Conservation (phyloP, 768 basidiomycete species). For the Termitomyces eurrhizus region DNA sequence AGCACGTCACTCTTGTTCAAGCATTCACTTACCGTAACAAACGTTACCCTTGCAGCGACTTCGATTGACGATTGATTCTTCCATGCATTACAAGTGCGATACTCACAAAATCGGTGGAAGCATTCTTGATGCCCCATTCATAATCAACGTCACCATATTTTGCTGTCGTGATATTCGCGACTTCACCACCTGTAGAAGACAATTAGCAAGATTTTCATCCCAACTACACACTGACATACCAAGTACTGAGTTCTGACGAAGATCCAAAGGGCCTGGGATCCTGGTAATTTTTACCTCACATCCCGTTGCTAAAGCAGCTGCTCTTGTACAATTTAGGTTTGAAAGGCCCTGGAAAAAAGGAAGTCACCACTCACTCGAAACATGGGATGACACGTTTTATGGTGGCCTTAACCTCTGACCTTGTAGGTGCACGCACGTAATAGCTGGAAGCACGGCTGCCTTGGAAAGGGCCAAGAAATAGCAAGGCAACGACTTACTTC, state of each 20-base stretch:
- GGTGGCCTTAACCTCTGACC: constrained; percentile 54
- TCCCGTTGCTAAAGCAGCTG: constrained; percentile 20
- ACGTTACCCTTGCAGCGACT: constrained; percentile 55
- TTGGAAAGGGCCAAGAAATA: background rate
- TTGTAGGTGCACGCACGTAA: constrained; percentile 68
- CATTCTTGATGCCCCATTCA: constrained; percentile 62
- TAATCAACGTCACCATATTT: constrained; percentile 62
- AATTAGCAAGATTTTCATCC: background rate
- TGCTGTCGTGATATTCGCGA: constrained; percentile 58
- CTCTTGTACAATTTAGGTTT: constrained; percentile 11
- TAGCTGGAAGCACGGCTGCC: constrained; percentile 36
- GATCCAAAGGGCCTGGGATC: constrained; percentile 13
- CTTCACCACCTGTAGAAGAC: constrained; percentile 49
- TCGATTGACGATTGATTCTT: background rate
- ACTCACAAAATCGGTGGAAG: constrained; percentile 82
- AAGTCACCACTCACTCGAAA: constrained; percentile 23
- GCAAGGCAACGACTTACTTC: constrained; percentile 35
- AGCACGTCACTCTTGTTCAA: background rate
- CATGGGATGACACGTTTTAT: constrained; percentile 63
- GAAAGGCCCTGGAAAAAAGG: background rate
- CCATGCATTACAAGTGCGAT: background rate
- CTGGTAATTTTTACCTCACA: constrained; percentile 17
- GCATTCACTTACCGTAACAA: constrained; percentile 52
- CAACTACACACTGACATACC: constrained; percentile 27
- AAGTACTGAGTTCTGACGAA: constrained; percentile 34